Percentiles rank a stretch among this genome's conserved stretches.
phyloP scores from a whole-genome alignment of 768 basidiomycete species.

The Lactarius tabidus region DNA sequence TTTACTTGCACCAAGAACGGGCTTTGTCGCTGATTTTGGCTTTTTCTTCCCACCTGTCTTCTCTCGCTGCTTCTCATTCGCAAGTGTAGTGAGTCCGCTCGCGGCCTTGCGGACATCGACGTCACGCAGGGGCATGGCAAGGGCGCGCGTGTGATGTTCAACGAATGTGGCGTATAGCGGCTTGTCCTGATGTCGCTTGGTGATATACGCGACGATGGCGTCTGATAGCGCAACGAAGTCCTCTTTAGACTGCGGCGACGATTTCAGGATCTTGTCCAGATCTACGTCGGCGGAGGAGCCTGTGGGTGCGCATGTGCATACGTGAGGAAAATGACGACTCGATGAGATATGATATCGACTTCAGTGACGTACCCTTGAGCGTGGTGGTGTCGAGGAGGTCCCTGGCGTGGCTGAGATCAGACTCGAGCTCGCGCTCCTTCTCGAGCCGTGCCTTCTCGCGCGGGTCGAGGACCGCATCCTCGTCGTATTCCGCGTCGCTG shows the following conservation, averaged over 20 bases:
- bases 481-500: slow-evolving; percentile 54
- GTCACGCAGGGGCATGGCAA: slow-evolving; percentile 77
- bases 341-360: not conserved
- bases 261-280: slow-evolving; percentile 67
- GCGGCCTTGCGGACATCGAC: slow-evolving; percentile 91
- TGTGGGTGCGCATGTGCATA: slow-evolving; percentile 34
- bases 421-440: slow-evolving; percentile 76
- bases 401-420: slow-evolving; percentile 82
- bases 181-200: slow-evolving; percentile 76
- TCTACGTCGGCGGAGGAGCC: slow-evolving; percentile 66
- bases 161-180: slow-evolving; percentile 82
- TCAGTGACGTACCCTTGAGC: slow-evolving; percentile 49
- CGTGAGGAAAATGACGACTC: not conserved
- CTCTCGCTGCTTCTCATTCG: slow-evolving; percentile 95
- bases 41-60: slow-evolving; percentile 91
- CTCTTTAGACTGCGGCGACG: slow-evolving; percentile 82
- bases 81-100: slow-evolving; percentile 75
- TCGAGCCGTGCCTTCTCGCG: slow-evolving; percentile 71
- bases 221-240: slow-evolving; percentile 77
- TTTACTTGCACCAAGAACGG: slow-evolving; percentile 72
- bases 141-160: slow-evolving; percentile 74
- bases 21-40: slow-evolving; percentile 63
- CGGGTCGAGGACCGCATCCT: slow-evolving; percentile 64
- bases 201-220: slow-evolving; percentile 65
- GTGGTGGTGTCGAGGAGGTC: slow-evolving; percentile 72